These are phyloP conservation scores for Eucalyptus pauciflora DNA, from an alignment of 345 rosid species.

Conservation along the genomic window DNA sequence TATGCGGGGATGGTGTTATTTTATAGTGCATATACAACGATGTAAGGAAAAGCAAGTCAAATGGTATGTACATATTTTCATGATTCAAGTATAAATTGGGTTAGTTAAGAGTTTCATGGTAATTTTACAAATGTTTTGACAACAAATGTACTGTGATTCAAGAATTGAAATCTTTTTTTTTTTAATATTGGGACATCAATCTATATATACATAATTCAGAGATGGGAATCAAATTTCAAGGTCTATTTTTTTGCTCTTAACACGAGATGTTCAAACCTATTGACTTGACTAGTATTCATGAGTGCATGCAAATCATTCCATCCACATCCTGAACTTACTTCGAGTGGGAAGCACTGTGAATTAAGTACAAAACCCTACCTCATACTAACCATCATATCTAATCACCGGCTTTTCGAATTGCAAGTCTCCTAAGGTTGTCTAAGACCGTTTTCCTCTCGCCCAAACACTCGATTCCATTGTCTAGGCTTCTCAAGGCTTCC, in stretches of 20 bases:
- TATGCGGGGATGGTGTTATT: not conserved
- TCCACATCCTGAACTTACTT: not conserved
- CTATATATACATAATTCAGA: not conserved
- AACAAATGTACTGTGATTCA: accelerated
- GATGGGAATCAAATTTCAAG: not conserved
- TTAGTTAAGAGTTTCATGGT: not conserved
- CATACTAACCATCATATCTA: not conserved
- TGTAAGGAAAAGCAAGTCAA: not conserved
- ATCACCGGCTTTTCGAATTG: not conserved
- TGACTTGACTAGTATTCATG: not conserved
- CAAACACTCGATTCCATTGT: not conserved
- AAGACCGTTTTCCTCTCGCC: not conserved
- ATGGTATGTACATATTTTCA: not conserved
- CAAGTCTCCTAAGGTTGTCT: not conserved
- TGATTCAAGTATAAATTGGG: not conserved
- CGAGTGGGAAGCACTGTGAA: not conserved
- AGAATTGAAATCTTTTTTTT: not conserved
- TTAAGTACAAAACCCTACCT: not conserved
- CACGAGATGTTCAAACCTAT: not conserved
- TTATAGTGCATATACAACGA: accelerated
- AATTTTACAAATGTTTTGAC: not conserved
- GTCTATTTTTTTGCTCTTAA: not conserved
- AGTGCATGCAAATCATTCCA: not conserved
- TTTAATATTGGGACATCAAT: accelerated
- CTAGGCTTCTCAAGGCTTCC: not conserved